phyloP scores from a whole-genome alignment of 768 basidiomycete species.

The Tricholomella constricta region DNA sequence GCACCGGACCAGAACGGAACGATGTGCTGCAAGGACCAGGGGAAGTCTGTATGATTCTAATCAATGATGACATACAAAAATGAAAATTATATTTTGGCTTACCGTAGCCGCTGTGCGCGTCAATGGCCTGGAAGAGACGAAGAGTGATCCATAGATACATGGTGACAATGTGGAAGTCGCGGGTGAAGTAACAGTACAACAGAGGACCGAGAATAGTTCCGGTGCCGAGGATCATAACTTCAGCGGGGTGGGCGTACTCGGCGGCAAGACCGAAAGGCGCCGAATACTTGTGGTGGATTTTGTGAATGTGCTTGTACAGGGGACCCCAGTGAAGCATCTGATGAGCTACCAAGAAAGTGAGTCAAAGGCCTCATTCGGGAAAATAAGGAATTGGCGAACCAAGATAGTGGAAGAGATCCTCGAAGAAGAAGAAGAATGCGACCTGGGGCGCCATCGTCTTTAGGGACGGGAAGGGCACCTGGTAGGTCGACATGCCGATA shows the following conservation, averaged over 20 bases:
- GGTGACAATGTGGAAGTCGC: slow-evolving; percentile 85
- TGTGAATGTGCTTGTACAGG: slow-evolving; percentile 93
- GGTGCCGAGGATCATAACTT: slow-evolving; percentile 91
- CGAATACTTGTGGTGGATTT: slow-evolving; percentile 95
- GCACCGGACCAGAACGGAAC: slow-evolving; percentile 97
- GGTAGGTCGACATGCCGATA: slow-evolving; percentile 89
- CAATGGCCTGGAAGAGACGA: slow-evolving; percentile 95
- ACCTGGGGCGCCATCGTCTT: slow-evolving; percentile 75
- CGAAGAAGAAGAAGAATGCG: slow-evolving; percentile 90
- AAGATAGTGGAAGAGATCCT: slow-evolving; percentile 94
- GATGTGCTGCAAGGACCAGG: slow-evolving; percentile 93
- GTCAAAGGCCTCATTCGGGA: background rate
- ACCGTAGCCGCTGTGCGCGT: slow-evolving; percentile 97
- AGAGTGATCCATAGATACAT: slow-evolving; percentile 94
- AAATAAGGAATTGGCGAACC: slow-evolving; percentile 42
- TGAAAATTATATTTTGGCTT: slow-evolving; percentile 20
- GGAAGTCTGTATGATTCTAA: slow-evolving; percentile 68
- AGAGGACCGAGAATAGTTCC: slow-evolving; percentile 91
- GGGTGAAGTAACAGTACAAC: slow-evolving; percentile 77
- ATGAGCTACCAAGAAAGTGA: slow-evolving; percentile 57
- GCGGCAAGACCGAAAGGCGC: slow-evolving; percentile 98
- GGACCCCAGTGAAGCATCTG: slow-evolving; percentile 83
- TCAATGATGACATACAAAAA: background rate
- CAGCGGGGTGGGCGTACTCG: slow-evolving; percentile 97
- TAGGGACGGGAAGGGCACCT: slow-evolving; percentile 86